Base-by-base conservation (phyloP, 2,329 filamentous ascomycete species). In the Aureobasidium leucospermi region DNA sequence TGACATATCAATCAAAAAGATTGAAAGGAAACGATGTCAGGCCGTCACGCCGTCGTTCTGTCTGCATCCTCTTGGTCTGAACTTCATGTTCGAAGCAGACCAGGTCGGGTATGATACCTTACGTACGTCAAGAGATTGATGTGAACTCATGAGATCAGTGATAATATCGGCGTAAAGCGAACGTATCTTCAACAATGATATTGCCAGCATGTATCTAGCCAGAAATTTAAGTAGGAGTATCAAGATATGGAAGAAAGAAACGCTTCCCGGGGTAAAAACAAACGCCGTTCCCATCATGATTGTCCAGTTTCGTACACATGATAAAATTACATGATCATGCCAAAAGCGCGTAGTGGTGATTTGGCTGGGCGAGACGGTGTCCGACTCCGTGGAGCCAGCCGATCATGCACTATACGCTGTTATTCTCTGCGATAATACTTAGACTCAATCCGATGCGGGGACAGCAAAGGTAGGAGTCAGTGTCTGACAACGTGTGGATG, bases 391-490 rank as follows among this genome's bases (percentile, higher is more conserved):
- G 6, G 29, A 34, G 29, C 45, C 45, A 32, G 16, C 15, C 57
- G 43, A 60, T 60, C 32, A 60, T 46, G 58, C 58, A 60, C 58
- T 60, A 23, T 32, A 60, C 39, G 19, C 32, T 10, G 42, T 60
- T 60, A 60, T 39, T 55, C 48, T 60, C 58, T 59, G 58, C 39
- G 46, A 36, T 16, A 11, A 41, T 39, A 39, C 57, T 49, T 59
- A 49, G 45, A 59, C 45, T 31, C 34, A n/a, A 43, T 49, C 47
- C 45, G 34, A 39, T 59, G 55, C 55, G 32, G 43, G 34, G 28
- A 46, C 53, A 58, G 34, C 38, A 43, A 58, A 34, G 32, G 34
- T 32, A 39, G 55, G 39, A 39, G 45, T 58, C 42, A 29, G 31
- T 16, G 23, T 48, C 6, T 2, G n/a, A 7, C 28, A 15, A 23